A percentile compares a stretch with the other conserved stretches of the same genome.
Evolutionary conservation across 805 yeast species (phyloP).

Genomic region (Saccharomycopsis vini): DNA sequence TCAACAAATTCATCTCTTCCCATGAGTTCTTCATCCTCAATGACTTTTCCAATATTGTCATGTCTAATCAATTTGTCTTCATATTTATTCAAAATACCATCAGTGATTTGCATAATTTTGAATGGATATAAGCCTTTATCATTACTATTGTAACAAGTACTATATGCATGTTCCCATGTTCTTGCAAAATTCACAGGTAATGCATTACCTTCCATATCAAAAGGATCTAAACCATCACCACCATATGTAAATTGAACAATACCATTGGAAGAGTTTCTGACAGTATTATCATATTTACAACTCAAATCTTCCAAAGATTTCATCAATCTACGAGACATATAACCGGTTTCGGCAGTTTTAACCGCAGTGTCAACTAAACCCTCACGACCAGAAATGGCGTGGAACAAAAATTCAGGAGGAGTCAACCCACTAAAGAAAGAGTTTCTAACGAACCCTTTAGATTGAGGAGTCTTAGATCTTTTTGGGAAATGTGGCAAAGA

Average conservation of each 20-base stretch:
- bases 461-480: constrained; percentile 93
- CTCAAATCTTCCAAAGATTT: constrained; percentile 94
- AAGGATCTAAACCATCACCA: constrained; percentile 97
- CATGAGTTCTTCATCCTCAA: constrained; percentile 33
- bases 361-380: constrained; percentile 99
- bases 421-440: constrained; percentile 89
- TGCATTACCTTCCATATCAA: constrained; percentile 99
- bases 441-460: constrained; percentile 95
- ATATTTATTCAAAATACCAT: constrained; percentile 50
- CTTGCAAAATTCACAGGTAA: constrained; percentile 87
- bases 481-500: constrained; percentile 95
- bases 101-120: constrained; percentile 48
- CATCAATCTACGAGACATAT: constrained; percentile 97
- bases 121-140: constrained; percentile 61
- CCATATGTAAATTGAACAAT: constrained; percentile 97
- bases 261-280: constrained; percentile 90
- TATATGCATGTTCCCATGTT: constrained; percentile 86
- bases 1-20: constrained; percentile 62
- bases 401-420: constrained; percentile 96
- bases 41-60: constrained; percentile 61
- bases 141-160: constrained; percentile 52
- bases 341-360: constrained; percentile 98
- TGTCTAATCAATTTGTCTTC: constrained; percentile 51
- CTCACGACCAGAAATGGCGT: constrained; percentile 99
- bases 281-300: constrained; percentile 87